These are phyloP conservation scores for Rhizodiscina lignyota DNA, from an alignment of 495 filamentous ascomycete genomes.

Conservation along the genomic window DNA sequence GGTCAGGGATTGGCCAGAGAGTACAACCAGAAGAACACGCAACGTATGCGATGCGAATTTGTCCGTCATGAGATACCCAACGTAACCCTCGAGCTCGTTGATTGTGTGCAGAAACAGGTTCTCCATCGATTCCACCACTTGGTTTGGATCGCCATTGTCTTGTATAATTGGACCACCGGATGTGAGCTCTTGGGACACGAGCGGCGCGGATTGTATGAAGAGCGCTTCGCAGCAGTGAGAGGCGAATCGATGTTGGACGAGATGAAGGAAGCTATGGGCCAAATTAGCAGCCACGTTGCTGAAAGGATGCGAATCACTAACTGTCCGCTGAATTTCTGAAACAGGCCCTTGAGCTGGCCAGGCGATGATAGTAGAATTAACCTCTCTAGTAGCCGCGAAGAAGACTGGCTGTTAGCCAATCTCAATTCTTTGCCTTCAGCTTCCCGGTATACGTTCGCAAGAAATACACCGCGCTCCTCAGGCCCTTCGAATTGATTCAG, in stretches of 20 bases:
- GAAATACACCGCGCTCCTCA: conserved; percentile 65
- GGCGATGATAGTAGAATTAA: conserved; percentile 68
- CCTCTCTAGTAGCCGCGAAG: conserved; percentile 82
- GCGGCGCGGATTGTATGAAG: conserved; percentile 63
- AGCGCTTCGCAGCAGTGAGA: conserved; percentile 93
- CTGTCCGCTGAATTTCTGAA: conserved; percentile 71
- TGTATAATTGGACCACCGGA: conserved; percentile 13
- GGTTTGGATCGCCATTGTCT: background rate
- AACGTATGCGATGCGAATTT: conserved; percentile 83
- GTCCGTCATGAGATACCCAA: conserved; percentile 74
- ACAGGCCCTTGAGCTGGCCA: conserved; percentile 68
- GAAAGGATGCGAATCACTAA: conserved; percentile 17
- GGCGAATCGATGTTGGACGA: conserved; percentile 89
- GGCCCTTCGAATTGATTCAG: conserved; percentile 62
- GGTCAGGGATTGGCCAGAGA: conserved; percentile 66
- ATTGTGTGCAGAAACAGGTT: conserved; percentile 67
- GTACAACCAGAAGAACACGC: conserved; percentile 64
- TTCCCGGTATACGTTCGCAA: conserved; percentile 73
- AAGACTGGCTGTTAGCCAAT: conserved; percentile 85
- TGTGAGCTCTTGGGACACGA: conserved; percentile 56
- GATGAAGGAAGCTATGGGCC: conserved; percentile 48
- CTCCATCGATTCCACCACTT: conserved; percentile 46
- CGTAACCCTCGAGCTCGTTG: conserved; percentile 65
- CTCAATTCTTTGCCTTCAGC: conserved; percentile 87
- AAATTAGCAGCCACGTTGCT: background rate